Evolutionary conservation across 306 rosid genomes (phyloP), one percentile per base, ranked within the genome.

Genomic region (Malus sieversii): DNA sequence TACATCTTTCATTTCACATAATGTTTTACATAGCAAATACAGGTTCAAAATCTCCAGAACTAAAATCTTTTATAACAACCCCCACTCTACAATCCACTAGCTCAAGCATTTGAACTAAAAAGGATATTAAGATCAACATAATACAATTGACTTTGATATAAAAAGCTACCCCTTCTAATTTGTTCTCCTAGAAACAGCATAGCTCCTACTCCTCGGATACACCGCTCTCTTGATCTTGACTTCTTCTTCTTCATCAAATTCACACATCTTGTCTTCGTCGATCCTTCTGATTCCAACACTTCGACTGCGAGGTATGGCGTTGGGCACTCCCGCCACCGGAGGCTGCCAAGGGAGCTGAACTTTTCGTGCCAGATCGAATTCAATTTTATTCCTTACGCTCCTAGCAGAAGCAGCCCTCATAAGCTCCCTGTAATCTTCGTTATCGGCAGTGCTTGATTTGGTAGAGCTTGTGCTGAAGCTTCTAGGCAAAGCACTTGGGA

Each of bases 181-280:
- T 20, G 27, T 73, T 53, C 82, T 79, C 79, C 63, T 79, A 42
- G 63, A 44, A 64, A 75, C 77, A 76, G 84, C 87, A 45, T 79
- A 51, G 79, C 93, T 91, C 82, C 68, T 88, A 81, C 92, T 88
- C 64, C 96, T 76, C 0, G 80, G 85, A 68, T 32, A 75, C 64
- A 72, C 52, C 40, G 45, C 48, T 2, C 75, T 69, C 53, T 40
- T 88, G 45, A 23, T 63, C 75, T 76, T 73, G 51, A 66, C 10
- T 16, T 66, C 84, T 19, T 79, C 88, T 29, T 79, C 88, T 27
- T 71, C 83, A 73, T 30, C 45, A 61, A 82, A 85, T 2, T 91
- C 90, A 71, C 81, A 85, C 0, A 87, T 35, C 57, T 82, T 62
- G 53, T 91, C 88, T 70, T 93, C 98, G 8, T 93, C 92, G 15